Base-by-base conservation (phyloP, 331 rosid species). In the Phaseolus coccineus region DNA sequence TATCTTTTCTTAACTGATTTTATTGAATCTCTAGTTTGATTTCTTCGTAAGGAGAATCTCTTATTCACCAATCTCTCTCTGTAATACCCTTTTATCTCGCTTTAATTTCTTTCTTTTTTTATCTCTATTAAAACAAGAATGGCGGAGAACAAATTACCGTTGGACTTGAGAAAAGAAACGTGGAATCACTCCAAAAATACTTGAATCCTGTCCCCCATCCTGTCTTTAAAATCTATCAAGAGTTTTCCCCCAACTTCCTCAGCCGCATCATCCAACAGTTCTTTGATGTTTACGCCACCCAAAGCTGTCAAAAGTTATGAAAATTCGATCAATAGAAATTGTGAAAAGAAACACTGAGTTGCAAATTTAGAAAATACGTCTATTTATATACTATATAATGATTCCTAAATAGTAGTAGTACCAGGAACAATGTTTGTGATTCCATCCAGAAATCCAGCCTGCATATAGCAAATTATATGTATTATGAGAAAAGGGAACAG, bases 361-460 rank as follows among this genome's bases (percentile, higher is more conserved):
- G 78, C 30, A 73, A 28, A 48, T 10, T 35, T 55, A 16, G 27
- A 72, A 35, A 22, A 42, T 63, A 72, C 4, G 55, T 30, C 64
- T 31, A 39, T 53, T 77, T 5, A 33, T 78, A 70, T 28, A 67
- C 46, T 59, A 12, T 46, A 71, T 46, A 77, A 14, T 9, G 59
- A 35, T 37, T 83, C 39, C 67, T 61, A 80, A 75, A 59, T 25
- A 73, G 66, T 84, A 92, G 59, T 9, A 69, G 59, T 90, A 95
- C 99, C 99, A 84, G 97, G 99, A 88, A 95, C 96, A 57, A 92
- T 86, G 81, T 89, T 89, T 59, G 99, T 88, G 85, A 92, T 65
- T 88, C 91, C 93, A 3, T 93, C 97, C 91, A 92, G 86, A 88
- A 91, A 95, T 78, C 98, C 97, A 73, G 99, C 99, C 97, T 95